These are phyloP conservation scores for Talaromyces sp. DNA, from an alignment of 2,329 filamentous ascomycete genomes.

Conservation along the genomic window DNA sequence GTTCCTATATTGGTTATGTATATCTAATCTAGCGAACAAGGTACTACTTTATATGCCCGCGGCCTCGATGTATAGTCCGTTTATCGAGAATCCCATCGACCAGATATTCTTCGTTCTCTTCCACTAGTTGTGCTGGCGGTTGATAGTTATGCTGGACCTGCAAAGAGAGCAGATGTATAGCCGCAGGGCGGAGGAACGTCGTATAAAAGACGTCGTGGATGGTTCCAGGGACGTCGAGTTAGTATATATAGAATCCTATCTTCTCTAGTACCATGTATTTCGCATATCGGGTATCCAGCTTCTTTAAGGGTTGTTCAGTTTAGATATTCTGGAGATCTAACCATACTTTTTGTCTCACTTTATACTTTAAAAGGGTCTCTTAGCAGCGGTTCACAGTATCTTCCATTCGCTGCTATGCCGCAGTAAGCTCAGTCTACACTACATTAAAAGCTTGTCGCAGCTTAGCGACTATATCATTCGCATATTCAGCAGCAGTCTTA, in stretches of 20 bases:
- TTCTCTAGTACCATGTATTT: background rate
- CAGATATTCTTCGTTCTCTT: background rate
- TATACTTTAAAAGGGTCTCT: background rate
- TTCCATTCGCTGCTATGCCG: background rate
- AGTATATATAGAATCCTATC: background rate
- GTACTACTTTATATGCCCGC: background rate
- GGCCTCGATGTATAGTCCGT: background rate
- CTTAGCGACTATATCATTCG: background rate
- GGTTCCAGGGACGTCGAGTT: background rate
- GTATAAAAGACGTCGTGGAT: background rate
- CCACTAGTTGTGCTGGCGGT: background rate
- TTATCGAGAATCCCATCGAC: background rate
- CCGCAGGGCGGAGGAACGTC: background rate
- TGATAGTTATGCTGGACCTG: background rate
- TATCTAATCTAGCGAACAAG: background rate
- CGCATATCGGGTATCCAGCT: background rate
- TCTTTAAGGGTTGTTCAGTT: background rate
- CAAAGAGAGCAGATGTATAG: background rate
- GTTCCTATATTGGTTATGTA: background rate
- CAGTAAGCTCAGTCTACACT: background rate
- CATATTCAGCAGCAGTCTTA: background rate
- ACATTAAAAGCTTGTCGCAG: background rate
- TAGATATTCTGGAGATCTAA: background rate
- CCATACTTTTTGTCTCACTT: background rate
- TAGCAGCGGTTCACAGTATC: background rate